These are phyloP conservation scores for Kwoniella heveanensis DNA, from an alignment of 768 basidiomycete species.

Conservation along the genomic window DNA sequence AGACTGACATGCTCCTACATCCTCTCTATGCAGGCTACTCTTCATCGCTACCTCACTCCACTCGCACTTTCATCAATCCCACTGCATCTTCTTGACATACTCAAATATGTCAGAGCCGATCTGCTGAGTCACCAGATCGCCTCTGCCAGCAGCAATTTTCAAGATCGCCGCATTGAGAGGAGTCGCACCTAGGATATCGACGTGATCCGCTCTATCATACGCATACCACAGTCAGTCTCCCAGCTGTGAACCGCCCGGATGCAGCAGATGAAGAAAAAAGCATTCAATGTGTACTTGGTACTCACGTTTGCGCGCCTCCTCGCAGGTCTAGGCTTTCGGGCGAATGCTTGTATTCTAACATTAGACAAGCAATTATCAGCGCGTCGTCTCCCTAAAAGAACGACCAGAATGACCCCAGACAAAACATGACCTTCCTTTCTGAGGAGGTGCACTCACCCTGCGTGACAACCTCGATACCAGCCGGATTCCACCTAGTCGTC, in stretches of 20 bases:
- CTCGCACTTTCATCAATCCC: conserved; percentile 62
- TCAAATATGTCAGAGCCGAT: conserved; percentile 77
- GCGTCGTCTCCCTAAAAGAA: too few relatives aligned
- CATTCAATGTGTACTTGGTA: conserved; percentile 8
- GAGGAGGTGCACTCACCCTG: conserved; percentile 65
- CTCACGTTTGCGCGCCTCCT: conserved; percentile 83
- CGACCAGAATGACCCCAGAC: too few relatives aligned
- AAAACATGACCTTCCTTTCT: too few relatives aligned
- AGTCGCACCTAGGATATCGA: conserved; percentile 78
- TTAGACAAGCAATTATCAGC: too few relatives aligned
- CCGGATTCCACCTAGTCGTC: conserved; percentile 81
- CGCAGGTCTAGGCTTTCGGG: conserved; percentile 73
- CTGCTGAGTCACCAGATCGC: conserved; percentile 64
- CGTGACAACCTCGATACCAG: conserved; percentile 79
- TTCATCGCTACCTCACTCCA: too few relatives aligned
- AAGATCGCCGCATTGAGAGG: conserved; percentile 86
- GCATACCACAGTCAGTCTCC: too few relatives aligned
- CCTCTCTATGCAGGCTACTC: too few relatives aligned
- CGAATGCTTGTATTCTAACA: conserved; percentile 64
- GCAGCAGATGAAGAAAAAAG: too few relatives aligned
- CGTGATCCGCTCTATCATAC: conserved; percentile 65
- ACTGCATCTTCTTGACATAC: conserved; percentile 71
- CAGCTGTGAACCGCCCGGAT: too few relatives aligned
- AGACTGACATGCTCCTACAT: too few relatives aligned
- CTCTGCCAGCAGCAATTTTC: conserved; percentile 82